A percentile compares a stretch with the other conserved stretches of the same genome.
Conservation (phyloP, 257 asterid genomes). For the Salvia miltiorrhiza region DNA sequence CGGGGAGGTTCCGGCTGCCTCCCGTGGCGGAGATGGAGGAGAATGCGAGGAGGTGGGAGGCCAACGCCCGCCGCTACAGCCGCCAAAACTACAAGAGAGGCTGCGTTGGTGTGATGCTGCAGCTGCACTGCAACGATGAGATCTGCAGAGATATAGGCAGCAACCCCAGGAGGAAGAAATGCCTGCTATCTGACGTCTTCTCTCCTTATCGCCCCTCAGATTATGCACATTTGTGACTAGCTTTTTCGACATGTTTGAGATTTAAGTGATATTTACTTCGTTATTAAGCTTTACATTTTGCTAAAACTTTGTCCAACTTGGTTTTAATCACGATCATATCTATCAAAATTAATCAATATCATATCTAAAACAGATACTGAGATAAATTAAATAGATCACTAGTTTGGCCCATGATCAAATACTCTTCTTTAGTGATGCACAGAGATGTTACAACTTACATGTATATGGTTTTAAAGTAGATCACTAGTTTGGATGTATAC, state of each 20-base stretch:
- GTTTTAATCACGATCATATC: too few species aligned
- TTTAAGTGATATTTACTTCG: too few species aligned
- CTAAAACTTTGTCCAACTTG: too few species aligned
- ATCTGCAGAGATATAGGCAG: conserved; percentile 47
- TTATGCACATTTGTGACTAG: conserved; percentile 32
- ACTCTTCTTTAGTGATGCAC: too few species aligned
- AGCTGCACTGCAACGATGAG: conserved; percentile 52
- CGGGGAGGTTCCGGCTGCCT: conserved; percentile 44
- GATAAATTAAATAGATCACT: too few species aligned
- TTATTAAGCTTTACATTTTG: too few species aligned
- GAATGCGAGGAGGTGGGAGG: conserved; percentile 39
- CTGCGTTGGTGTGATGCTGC: conserved; percentile 52
- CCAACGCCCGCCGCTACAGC: conserved; percentile 28
- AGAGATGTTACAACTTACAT: too few species aligned
- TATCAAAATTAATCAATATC: too few species aligned
- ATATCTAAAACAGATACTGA: too few species aligned
- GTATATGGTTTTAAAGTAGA: too few species aligned
- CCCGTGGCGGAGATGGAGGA: conserved; percentile 47
- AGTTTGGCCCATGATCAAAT: too few species aligned
- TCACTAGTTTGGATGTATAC: too few species aligned
- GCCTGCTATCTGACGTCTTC: conserved; percentile 32
- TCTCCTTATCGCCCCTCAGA: conserved; percentile 44
- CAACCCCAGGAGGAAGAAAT: conserved; percentile 48
- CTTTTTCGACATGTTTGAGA: not conserved
- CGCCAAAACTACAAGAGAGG: conserved; percentile 39